Percentiles rank a stretch among this genome's conserved stretches.
Evolutionary conservation across 768 basidiomycete species (phyloP).

Genomic region (Naganishia onofrii): DNA sequence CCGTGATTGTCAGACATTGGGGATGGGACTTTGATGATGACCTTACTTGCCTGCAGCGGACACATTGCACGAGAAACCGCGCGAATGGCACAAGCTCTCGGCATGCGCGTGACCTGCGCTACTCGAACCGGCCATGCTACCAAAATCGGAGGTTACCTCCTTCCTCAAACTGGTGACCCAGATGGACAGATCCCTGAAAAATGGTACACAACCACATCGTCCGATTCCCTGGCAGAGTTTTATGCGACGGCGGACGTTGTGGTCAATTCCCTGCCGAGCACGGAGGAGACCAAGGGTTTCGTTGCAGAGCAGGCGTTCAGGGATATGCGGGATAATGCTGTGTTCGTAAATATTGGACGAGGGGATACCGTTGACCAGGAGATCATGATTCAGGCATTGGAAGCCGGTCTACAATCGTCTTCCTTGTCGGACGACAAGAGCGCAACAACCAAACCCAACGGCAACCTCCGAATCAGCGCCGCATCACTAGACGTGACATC

Average conservation of each 20-base stretch:
- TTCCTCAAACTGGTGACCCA: slow-evolving; percentile 33
- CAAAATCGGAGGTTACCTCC: slow-evolving; percentile 31
- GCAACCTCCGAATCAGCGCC: slow-evolving; percentile 29
- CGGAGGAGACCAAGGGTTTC: slow-evolving; percentile 18
- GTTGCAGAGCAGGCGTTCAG: slow-evolving; percentile 32
- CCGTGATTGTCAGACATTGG: too few species aligned
- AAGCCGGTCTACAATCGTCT: slow-evolving; percentile 9
- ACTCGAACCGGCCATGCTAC: slow-evolving; percentile 32
- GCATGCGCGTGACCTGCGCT: slow-evolving; percentile 33
- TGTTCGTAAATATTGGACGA: slow-evolving; percentile 53
- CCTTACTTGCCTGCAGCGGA: slow-evolving; percentile 14
- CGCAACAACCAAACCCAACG: background rate
- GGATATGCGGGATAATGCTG: slow-evolving; percentile 42
- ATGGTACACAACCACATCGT: slow-evolving; percentile 32
- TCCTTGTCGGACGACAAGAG: background rate
- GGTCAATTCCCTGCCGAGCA: slow-evolving; percentile 35
- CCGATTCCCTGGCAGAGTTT: slow-evolving; percentile 29
- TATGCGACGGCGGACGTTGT: slow-evolving; percentile 33
- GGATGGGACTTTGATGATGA: background rate
- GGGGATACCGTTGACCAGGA: slow-evolving; percentile 43
- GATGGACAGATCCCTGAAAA: slow-evolving; percentile 33
- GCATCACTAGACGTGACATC: slow-evolving; percentile 51
- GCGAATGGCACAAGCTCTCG: slow-evolving; percentile 33
- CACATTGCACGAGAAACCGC: slow-evolving; percentile 37
- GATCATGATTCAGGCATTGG: slow-evolving; percentile 31